Base-by-base conservation (phyloP, 306 rosid species). In the Pyrus bretschneideri region DNA sequence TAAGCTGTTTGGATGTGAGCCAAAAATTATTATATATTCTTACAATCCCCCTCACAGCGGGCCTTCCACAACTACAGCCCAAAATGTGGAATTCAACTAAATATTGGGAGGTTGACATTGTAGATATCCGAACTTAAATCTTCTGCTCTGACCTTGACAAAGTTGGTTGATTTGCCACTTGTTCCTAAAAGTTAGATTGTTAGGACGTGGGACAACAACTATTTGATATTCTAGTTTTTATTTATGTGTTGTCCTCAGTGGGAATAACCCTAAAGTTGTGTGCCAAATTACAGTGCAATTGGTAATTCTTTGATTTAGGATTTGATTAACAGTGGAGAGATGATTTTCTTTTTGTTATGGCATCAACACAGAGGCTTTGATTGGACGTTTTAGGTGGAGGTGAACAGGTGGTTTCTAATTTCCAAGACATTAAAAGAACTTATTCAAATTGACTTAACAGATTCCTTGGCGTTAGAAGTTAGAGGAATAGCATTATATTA, bases 321-420 rank as follows among this genome's bases (percentile, higher is more conserved):
- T 15, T 62, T 62, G 5, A 62, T 45, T 67, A 49, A 67, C 22
- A 42, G 40, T 72, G 67, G 35, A 44, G 52, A 14, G 21, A 65
- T 49, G 35, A 10, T 63, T 74, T 30, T 27, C 42, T 70, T 68
- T 76, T 80, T 77, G 54, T 54, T 71, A 29, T 71, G 29, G 66
- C 67, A 49, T 75, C 60, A 59, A 65, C 40, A 42, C 38, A 57
- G 23, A 35, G 40, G 40, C 40, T 35, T 17, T 74, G 61, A 46
- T 62, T 19, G 21, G 11, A 18, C 49, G 11, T 22, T 62, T 45
- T 46, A 19, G 13, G 35, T 2, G 22, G 35, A 30, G 65, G 55
- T 23, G 22, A 45, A 45, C 15, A 45, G 51, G 51, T 45, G 17
- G 51, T 45, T 40, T 40, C 11, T 9, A 8, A 65, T 45, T 40